A percentile compares a stretch with the other conserved stretches of the same genome.
phyloP scores from a whole-genome alignment of 2,329 filamentous ascomycete species.

The Leptodontidium sp. region DNA sequence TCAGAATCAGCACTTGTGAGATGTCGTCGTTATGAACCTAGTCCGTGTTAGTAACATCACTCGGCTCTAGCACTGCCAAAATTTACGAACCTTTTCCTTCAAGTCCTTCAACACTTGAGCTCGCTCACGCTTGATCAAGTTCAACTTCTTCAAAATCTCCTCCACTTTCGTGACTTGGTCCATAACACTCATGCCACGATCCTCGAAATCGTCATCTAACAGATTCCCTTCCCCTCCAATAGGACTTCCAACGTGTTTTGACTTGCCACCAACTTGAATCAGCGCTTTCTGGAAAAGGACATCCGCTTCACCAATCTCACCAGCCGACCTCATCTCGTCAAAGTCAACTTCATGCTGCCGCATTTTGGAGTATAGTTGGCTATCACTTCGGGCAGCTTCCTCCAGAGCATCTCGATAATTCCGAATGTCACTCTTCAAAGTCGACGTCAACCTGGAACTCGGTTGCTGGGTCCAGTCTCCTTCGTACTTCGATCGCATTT shows the following conservation, averaged over 20 bases:
- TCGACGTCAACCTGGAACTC: constrained; percentile 87
- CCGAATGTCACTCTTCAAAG: constrained; percentile 83
- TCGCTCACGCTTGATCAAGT: constrained; percentile 89
- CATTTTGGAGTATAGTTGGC: constrained; percentile 82
- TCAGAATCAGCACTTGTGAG: constrained; percentile 94
- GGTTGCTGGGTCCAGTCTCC: constrained; percentile 97
- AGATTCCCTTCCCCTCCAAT: constrained; percentile 75
- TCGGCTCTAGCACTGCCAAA: background rate
- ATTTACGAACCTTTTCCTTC: constrained; percentile 83
- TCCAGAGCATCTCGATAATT: constrained; percentile 90
- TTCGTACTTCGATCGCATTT: constrained; percentile 98
- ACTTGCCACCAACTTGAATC: constrained; percentile 74
- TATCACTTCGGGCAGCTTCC: constrained; percentile 87
- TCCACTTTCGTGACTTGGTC: constrained; percentile 92
- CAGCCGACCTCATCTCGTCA: constrained; percentile 92
- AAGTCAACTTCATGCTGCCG: constrained; percentile 89
- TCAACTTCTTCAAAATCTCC: constrained; percentile 88
- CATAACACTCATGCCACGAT: constrained; percentile 79
- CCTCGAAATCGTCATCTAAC: constrained; percentile 90
- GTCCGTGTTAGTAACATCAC: constrained; percentile 26
- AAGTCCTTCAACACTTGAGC: constrained; percentile 94
- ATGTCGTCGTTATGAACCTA: constrained; percentile 97
- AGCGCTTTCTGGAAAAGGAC: constrained; percentile 88
- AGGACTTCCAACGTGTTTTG: constrained; percentile 64
- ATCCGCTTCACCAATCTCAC: constrained; percentile 86